Conservation (phyloP, 1,284 basidiomycete species). For the Moesziomyces globuligerus region DNA sequence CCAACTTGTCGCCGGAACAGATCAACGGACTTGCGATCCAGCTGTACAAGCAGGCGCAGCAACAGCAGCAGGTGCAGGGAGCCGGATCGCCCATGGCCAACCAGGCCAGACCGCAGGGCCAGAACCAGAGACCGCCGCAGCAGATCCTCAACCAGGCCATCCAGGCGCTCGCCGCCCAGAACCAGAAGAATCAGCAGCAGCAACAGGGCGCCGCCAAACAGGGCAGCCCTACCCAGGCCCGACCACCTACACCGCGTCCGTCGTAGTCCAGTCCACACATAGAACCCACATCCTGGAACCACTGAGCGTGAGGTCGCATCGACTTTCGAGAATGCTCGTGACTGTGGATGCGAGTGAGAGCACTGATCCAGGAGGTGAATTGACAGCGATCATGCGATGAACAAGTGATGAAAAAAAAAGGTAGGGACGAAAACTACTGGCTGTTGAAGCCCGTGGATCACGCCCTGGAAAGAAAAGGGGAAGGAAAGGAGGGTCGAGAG, state of each 20-base stretch:
- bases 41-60: conserved; percentile 60
- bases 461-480: not conserved
- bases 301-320: too few relatives aligned
- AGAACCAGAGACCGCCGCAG: conserved; percentile 15
- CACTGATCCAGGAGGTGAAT: too few relatives aligned
- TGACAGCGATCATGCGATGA: not conserved
- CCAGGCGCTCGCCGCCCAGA: conserved; percentile 40
- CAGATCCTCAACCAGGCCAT: conserved; percentile 44
- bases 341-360: not conserved
- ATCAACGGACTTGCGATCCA: conserved; percentile 59
- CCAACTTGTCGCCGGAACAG: conserved; percentile 55
- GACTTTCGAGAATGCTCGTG: not conserved
- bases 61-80: conserved; percentile 21
- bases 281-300: too few relatives aligned
- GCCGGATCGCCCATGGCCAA: not conserved
- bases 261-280: not conserved
- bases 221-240: conserved; percentile 1
- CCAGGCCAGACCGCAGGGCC: not conserved
- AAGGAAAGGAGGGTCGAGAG: conserved; percentile 30
- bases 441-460: conserved; percentile 37
- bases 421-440: conserved; percentile 11
- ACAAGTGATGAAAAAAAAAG: conserved; percentile 1
- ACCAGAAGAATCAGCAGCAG: conserved; percentile 25
- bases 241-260: conserved; percentile 8
- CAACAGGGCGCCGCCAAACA: not conserved